Conservation (phyloP, 2,329 filamentous ascomycete species). For the Alternaria novae-zelandiae region DNA sequence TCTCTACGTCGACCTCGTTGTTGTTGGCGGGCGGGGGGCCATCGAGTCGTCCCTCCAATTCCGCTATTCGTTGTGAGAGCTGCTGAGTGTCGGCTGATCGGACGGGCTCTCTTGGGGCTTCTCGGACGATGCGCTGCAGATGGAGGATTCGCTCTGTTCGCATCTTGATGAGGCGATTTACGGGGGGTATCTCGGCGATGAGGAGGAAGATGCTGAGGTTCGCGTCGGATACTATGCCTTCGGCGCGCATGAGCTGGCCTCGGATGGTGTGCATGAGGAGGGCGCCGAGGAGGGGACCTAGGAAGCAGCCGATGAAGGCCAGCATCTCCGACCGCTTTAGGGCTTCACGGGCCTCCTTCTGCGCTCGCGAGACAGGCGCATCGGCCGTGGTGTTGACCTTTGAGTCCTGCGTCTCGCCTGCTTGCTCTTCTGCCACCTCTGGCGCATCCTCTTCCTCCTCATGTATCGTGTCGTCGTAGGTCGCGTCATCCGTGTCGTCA, state of each 20-base stretch:
- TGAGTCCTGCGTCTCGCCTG: constrained; percentile 13
- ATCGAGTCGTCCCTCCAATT: constrained; percentile 67
- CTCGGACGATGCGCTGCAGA: constrained; percentile 73
- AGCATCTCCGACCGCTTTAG: constrained; percentile 76
- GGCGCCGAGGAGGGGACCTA: constrained; percentile 78
- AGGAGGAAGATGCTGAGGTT: constrained; percentile 91
- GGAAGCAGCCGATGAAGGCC: constrained; percentile 79
- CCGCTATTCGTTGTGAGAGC: constrained; percentile 69
- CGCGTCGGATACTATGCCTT: constrained; percentile 88
- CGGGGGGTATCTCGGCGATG: constrained; percentile 82
- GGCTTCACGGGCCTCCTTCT: constrained; percentile 61
- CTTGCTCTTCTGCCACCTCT: constrained; percentile 15
- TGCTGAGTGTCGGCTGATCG: constrained; percentile 29
- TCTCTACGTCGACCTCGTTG: constrained; percentile 47
- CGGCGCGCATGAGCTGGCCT: constrained; percentile 80
- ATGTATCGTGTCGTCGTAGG: constrained; percentile 30
- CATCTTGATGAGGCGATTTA: constrained; percentile 81
- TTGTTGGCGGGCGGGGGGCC: constrained; percentile 44
- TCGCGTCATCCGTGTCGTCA: constrained; percentile 24
- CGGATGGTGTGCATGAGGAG: constrained; percentile 84
- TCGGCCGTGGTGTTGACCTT: background rate
- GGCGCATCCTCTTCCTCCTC: constrained; percentile 40
- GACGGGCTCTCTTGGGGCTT: constrained; percentile 26
- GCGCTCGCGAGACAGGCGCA: constrained; percentile 19
- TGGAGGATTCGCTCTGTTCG: constrained; percentile 80